These are phyloP conservation scores for Kodamaea lidongshanica DNA, from an alignment of 805 yeast species.

Conservation along the genomic window DNA sequence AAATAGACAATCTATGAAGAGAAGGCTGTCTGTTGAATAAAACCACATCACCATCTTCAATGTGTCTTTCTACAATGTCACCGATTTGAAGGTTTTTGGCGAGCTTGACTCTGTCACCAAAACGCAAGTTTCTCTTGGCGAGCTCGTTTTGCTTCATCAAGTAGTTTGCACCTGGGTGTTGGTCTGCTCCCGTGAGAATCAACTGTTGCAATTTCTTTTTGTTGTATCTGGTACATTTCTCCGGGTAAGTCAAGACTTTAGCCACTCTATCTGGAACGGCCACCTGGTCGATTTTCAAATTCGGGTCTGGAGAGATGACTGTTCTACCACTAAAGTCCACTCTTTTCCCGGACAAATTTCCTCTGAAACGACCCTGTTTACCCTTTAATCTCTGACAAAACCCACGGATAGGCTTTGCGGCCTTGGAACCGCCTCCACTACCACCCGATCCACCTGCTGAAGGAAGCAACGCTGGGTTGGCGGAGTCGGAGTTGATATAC, in stretches of 20 bases:
- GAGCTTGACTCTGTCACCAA: constrained; percentile 74
- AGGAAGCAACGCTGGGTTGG: constrained; percentile 72
- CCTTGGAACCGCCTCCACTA: constrained; percentile 43
- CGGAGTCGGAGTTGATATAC: constrained; percentile 95
- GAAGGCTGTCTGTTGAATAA: constrained; percentile 97
- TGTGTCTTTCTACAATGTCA: constrained; percentile 91
- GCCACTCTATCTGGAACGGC: constrained; percentile 98
- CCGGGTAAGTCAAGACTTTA: constrained; percentile 92
- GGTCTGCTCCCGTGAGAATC: constrained; percentile 76
- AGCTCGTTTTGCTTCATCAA: constrained; percentile 75
- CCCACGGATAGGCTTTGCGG: constrained; percentile 80
- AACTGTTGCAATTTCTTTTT: constrained; percentile 67
- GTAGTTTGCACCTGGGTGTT: constrained; percentile 96
- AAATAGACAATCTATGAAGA: constrained; percentile 85
- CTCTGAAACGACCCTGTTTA: constrained; percentile 98
- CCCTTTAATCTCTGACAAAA: constrained; percentile 97
- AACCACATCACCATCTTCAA: constrained; percentile 95
- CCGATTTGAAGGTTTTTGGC: constrained; percentile 78
- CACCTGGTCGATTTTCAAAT: constrained; percentile 88
- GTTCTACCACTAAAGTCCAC: constrained; percentile 98
- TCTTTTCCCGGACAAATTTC: constrained; percentile 95
- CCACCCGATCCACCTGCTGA: constrained; percentile 53
- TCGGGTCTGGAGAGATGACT: constrained; percentile 98
- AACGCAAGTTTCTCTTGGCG: constrained; percentile 81
- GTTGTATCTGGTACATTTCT: constrained; percentile 85